A percentile compares a stretch with the other conserved stretches of the same genome.
Conservation (phyloP, 2,329 filamentous ascomycete genomes). For the Alternaria incomplexa region DNA sequence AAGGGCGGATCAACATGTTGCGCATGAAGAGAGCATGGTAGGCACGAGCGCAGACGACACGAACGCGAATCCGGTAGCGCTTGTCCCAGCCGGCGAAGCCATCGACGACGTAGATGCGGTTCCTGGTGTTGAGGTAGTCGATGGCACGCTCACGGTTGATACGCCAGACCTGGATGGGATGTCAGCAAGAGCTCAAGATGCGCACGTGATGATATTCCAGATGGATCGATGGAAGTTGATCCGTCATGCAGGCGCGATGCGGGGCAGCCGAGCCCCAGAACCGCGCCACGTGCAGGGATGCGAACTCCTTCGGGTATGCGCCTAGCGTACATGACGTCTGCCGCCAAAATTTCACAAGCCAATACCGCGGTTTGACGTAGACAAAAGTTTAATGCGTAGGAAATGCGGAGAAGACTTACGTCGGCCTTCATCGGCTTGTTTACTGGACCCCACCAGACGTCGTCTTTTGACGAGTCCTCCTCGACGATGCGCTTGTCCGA, state of each 20-base stretch:
- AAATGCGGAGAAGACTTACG: constrained; percentile 64
- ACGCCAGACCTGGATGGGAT: constrained; percentile 80
- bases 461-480: constrained; percentile 84
- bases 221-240: constrained; percentile 5
- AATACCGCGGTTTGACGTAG: constrained; percentile 18
- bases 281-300: constrained; percentile 38
- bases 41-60: constrained; percentile 96
- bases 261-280: constrained; percentile 41
- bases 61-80: constrained; percentile 96
- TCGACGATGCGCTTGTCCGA: constrained; percentile 97
- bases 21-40: constrained; percentile 99
- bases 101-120: constrained; percentile 98
- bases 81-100: constrained; percentile 98
- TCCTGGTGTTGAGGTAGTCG: constrained; percentile 98
- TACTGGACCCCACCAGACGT: constrained; percentile 99
- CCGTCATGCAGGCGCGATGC: constrained; percentile 38
- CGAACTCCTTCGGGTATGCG: constrained; percentile 39
- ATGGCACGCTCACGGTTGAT: constrained; percentile 99
- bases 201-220: constrained; percentile 33
- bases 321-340: constrained; percentile 45
- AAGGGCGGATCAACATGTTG: constrained; percentile 98
- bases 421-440: constrained; percentile 99
- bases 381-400: constrained; percentile 11
- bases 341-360: constrained; percentile 35
- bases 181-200: constrained; percentile 15